phyloP scores from a whole-genome alignment of 1,284 basidiomycete species.

The Sparassis latifolia region DNA sequence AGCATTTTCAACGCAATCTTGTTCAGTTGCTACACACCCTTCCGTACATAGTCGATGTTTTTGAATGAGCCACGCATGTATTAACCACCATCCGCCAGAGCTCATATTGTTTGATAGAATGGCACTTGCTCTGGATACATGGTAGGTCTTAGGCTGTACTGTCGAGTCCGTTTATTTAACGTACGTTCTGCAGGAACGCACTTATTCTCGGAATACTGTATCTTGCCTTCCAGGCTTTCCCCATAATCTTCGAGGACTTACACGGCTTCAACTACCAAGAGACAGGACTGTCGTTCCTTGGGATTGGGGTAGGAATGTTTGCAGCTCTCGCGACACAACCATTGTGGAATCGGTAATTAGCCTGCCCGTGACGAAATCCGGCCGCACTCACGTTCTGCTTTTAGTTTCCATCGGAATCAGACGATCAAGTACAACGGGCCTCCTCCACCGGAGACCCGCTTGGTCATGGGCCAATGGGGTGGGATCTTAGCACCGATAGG shows the following conservation, averaged over 20 bases:
- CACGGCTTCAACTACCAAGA: constrained; percentile 58
- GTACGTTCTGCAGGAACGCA: constrained; percentile 33
- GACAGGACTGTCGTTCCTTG: constrained; percentile 65
- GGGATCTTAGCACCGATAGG: constrained; percentile 58
- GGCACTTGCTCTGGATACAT: constrained; percentile 63
- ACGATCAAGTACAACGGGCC: constrained; percentile 34
- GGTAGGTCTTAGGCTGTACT: constrained; percentile 22
- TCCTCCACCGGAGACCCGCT: constrained; percentile 63
- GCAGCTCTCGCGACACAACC: constrained; percentile 50
- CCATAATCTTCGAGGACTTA: constrained; percentile 56
- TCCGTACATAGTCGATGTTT: constrained; percentile 42
- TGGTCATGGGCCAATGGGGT: constrained; percentile 65
- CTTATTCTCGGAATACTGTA: constrained; percentile 73
- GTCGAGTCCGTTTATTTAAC: background rate
- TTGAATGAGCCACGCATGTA: background rate
- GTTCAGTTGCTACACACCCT: constrained; percentile 49
- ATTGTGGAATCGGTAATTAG: constrained; percentile 50
- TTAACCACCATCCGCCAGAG: constrained; percentile 33
- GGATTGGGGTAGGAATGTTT: constrained; percentile 66
- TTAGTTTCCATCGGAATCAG: constrained; percentile 26
- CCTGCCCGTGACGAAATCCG: constrained; percentile 4
- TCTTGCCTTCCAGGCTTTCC: constrained; percentile 67
- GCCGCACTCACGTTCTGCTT: background rate
- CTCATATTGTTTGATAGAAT: constrained; percentile 67
- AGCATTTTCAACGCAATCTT: constrained; percentile 34